Evolutionary conservation across 768 basidiomycete species (phyloP), one percentile per base, ranked within the genome.

Genomic region (Nevesoporus exiguus): DNA sequence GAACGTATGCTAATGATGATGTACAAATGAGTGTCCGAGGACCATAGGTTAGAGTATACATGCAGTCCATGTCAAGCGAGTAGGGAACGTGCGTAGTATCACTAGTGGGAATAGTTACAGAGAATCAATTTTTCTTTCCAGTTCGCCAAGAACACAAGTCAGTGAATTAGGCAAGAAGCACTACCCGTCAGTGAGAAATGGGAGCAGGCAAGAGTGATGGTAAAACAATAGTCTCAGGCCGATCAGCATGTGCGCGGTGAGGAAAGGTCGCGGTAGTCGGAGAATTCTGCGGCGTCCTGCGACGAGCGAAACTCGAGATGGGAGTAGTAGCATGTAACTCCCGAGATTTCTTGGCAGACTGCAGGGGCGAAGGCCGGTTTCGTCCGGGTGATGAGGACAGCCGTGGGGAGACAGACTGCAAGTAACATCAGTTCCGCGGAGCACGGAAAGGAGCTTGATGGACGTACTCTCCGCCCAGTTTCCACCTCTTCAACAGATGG

Each of bases 271-370:
- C 80, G 2, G 84, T 82, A 15, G 81, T 83, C 0, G 88, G 88
- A 11, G 89, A 88, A 36, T 80, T 77, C 54, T 83, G 82, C 27
- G 89, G 88, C 1, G 88, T 88, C 71, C 84, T 88, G 57, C 89
- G 83, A 58, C 90, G 87, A 40, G 88, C 84, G 55, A 86, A 91
- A 36, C 81, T 79, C 25, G 90, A 92, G 51, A 92, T 91, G 50
- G 90, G 90, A 14, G 85, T 88, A 63, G 81, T 80, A 36, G 81
- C 84, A 29, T 80, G 71, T 19, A 83, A 71, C 65, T 85, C 83
- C 59, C 80, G 80, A 19, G 77, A 70, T 60, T 77, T 78, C 48
- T 77, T 74, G 21, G 75, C 68, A 13, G 81, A 71, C 56, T 76
- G 77, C 55, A 79, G 74, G 55, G 75, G 69, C 49, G 74, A 73